Evolutionary conservation across 768 basidiomycete species (phyloP), one percentile per base, ranked within the genome.

Genomic region (Agrocybe chaxingu): DNA sequence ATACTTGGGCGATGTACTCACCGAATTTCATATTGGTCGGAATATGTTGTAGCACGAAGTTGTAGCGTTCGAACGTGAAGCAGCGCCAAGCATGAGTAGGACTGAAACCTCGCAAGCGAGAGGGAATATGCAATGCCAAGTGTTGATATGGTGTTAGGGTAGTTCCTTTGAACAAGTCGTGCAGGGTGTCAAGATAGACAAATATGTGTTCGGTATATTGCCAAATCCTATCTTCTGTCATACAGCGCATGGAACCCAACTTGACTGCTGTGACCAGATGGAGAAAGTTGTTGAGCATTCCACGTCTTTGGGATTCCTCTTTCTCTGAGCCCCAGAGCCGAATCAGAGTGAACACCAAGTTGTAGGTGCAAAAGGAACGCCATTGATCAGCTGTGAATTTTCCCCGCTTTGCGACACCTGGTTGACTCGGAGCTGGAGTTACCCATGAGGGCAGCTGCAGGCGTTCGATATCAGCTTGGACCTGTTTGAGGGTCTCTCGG

Each of bases 141-240:
- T 77, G 77, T 6, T 77, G 73, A 38, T 73, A 71, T 0, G 70
- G 66, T 1, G 52, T 53, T 12, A 76, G 47, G 1, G 42, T 39
- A 4, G 54, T 50, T 8, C 59, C 57, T 0, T 0, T 66, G 50
- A 62, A 78, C 0, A 77, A 60, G 0, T 53, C 42, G 0, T 54
- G 45, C 3, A 76, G 19, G 1, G 54, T 58, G 0, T 31, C 30
- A 1, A 77, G 62, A 53, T 78, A 77, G 3, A 18, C 33, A 0
- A 45, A 34, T 45, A 74, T 71, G 24, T 66, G 57, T 2, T 38
- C 3, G 13, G 68, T 57, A 41, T 67, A 73, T 1, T 48, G 13
- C 0, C 46, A 1, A 29, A 70, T 69, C 7, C 49, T 50, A 0
- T 56, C 53, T 9, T 46, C 39, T 0, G 65, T 60, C 4, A 66